These are phyloP conservation scores for Paraconiothyrium brasiliense DNA, from an alignment of 2,329 filamentous ascomycete genomes.

Conservation along the genomic window DNA sequence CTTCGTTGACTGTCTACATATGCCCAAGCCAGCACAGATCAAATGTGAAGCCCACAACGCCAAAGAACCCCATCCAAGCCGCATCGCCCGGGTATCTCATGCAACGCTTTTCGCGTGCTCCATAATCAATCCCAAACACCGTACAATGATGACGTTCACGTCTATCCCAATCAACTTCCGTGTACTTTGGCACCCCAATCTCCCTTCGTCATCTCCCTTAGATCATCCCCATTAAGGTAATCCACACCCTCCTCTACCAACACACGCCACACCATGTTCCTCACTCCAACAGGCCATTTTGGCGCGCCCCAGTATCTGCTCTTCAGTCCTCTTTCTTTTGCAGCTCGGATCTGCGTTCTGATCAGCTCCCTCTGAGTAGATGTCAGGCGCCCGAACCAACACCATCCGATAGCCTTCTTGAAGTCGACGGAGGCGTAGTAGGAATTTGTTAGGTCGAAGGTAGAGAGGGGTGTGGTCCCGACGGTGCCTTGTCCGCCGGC, in stretches of 20 bases:
- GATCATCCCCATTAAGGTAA: constrained; percentile 67
- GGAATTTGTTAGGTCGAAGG: constrained; percentile 63
- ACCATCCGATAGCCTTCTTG: constrained; percentile 60
- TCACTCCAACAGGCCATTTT: constrained; percentile 62
- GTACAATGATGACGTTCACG: background rate
- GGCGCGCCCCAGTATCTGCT: constrained; percentile 67
- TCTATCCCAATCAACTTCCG: constrained; percentile 33
- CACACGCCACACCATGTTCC: constrained; percentile 65
- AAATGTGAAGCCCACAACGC: background rate
- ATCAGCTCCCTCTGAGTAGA: constrained; percentile 57
- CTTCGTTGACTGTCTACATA: too few species aligned
- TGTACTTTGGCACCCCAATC: constrained; percentile 56
- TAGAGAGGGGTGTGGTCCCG: constrained; percentile 49
- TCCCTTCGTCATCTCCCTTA: constrained; percentile 57
- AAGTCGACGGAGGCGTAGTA: constrained; percentile 73
- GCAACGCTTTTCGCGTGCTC: background rate
- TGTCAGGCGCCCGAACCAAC: constrained; percentile 60
- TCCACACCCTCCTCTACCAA: constrained; percentile 65
- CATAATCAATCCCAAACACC: background rate
- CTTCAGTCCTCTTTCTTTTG: constrained; percentile 62
- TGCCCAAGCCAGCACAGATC: background rate
- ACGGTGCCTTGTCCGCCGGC: constrained; percentile 57
- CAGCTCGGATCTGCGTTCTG: constrained; percentile 61
- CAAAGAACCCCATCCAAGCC: background rate
- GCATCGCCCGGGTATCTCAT: background rate